Evolutionary conservation across 352 stramenopile species (phyloP).

Genomic region (Peronospora destructor): DNA sequence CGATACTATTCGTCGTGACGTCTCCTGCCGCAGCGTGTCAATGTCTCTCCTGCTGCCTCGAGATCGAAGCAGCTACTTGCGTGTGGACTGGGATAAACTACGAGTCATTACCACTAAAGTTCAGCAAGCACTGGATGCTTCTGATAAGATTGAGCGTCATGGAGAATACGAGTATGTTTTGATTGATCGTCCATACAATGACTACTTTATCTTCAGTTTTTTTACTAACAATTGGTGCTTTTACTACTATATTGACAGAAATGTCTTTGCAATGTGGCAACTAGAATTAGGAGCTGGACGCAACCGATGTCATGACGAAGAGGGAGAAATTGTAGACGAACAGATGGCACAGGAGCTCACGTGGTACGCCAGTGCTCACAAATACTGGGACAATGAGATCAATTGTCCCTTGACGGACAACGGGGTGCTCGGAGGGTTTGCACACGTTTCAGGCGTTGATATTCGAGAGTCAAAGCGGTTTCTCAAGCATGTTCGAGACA

Average conservation of each 20-base stretch:
- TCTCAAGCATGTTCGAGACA: conserved; percentile 36
- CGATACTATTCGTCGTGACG: too few species aligned
- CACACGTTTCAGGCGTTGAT: conserved; percentile 75
- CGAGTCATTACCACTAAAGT: conserved; percentile 40
- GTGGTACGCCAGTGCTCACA: conserved; percentile 71
- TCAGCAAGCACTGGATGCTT: conserved; percentile 57
- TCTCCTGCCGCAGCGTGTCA: not conserved
- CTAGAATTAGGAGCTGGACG: conserved; percentile 41
- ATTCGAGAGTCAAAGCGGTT: conserved; percentile 68
- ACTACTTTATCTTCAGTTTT: not conserved
- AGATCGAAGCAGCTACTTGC: conserved; percentile 17
- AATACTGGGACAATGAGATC: conserved; percentile 82
- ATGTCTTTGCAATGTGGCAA: conserved; percentile 72
- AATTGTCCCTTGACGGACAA: conserved; percentile 91
- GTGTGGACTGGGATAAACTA: conserved; percentile 58
- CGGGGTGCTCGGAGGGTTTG: conserved; percentile 90
- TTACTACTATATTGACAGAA: conserved; percentile 25
- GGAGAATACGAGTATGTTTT: conserved; percentile 50
- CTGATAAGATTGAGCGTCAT: conserved; percentile 41
- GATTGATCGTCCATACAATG: not conserved
- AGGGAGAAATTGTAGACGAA: not conserved
- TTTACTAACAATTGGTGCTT: not conserved
- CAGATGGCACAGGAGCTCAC: conserved; percentile 17
- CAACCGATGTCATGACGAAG: conserved; percentile 4
- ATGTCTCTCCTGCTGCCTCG: conserved; percentile 13